These are phyloP conservation scores for Naganishia albida DNA, from an alignment of 1,284 basidiomycete genomes.

Conservation along the genomic window DNA sequence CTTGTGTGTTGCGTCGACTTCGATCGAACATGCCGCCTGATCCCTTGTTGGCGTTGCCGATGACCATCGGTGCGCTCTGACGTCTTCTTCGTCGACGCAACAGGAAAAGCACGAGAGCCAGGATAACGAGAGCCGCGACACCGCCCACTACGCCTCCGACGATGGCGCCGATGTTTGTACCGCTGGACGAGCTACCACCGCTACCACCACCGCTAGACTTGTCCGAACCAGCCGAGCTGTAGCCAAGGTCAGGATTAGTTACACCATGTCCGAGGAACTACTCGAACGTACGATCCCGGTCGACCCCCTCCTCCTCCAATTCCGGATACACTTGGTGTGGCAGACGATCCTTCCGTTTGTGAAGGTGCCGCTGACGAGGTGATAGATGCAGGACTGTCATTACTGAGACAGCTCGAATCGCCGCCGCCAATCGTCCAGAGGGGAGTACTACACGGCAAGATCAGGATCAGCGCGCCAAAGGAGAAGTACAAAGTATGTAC, in stretches of 20 bases:
- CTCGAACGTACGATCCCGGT: conserved; percentile 2
- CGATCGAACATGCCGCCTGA: conserved; percentile 14
- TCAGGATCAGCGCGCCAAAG: neutral
- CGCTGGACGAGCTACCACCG: conserved; percentile 11
- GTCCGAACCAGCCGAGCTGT: conserved; percentile 6
- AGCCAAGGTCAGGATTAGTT: neutral
- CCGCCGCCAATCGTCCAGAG: conserved; percentile 26
- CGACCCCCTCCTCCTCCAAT: conserved; percentile 28
- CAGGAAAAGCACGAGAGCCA: conserved; percentile 21
- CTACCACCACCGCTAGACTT: conserved; percentile 6
- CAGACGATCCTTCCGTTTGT: conserved; percentile 5
- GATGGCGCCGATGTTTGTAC: conserved; percentile 31
- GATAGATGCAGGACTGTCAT: conserved; percentile 22
- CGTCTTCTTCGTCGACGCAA: conserved; percentile 25
- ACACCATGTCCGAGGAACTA: neutral
- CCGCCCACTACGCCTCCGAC: conserved; percentile 34
- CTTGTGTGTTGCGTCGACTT: conserved; percentile 19
- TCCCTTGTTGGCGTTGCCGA: neutral
- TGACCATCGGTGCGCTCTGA: neutral
- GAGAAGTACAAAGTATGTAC: conserved; percentile 10
- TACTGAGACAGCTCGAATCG: conserved; percentile 18
- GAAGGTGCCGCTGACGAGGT: conserved; percentile 19
- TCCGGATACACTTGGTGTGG: conserved; percentile 24
- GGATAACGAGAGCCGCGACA: conserved; percentile 25
- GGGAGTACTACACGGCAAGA: conserved; percentile 13